Percentiles rank a stretch among this genome's conserved stretches.
Evolutionary conservation across 1,139 yeast genomes (phyloP).

Genomic region (Pichiaceae sp.): DNA sequence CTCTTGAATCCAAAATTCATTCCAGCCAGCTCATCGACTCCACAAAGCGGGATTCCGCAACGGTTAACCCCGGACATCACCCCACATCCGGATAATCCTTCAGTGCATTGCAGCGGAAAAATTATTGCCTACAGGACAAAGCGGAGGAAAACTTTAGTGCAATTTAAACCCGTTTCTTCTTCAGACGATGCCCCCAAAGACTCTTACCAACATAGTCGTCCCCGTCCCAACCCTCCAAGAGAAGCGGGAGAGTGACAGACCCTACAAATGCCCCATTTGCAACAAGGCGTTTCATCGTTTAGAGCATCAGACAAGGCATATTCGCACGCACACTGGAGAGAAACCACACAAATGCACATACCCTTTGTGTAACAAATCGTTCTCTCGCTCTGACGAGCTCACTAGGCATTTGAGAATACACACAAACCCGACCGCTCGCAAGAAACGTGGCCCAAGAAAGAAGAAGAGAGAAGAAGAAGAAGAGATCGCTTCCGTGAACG

Average conservation of each 20-base stretch:
- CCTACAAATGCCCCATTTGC: constrained; percentile 88
- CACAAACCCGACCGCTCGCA: constrained; percentile 51
- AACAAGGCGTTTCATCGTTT: constrained; percentile 85
- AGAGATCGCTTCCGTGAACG: background rate
- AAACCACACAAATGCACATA: constrained; percentile 85
- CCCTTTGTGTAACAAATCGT: constrained; percentile 81
- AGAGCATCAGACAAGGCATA: constrained; percentile 92
- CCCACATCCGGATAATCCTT: too few relatives aligned
- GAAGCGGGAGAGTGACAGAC: constrained; percentile 32
- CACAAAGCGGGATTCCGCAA: too few relatives aligned
- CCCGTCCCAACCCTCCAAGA: constrained; percentile 8
- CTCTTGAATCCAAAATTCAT: too few relatives aligned
- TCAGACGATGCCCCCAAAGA: background rate
- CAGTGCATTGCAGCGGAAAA: too few relatives aligned
- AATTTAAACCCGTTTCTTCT: too few relatives aligned
- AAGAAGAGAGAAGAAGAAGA: constrained; percentile 8
- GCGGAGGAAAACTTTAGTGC: too few relatives aligned
- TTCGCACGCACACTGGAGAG: constrained; percentile 93
- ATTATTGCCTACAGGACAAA: too few relatives aligned
- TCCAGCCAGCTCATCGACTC: too few relatives aligned
- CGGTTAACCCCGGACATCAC: too few relatives aligned
- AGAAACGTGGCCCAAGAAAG: constrained; percentile 21
- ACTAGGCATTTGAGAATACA: constrained; percentile 88
- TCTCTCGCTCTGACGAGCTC: constrained; percentile 82
- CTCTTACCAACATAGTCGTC: constrained; percentile 5